Evolutionary conservation across 768 basidiomycete species (phyloP).

Genomic region (Polyporus arcularius): DNA sequence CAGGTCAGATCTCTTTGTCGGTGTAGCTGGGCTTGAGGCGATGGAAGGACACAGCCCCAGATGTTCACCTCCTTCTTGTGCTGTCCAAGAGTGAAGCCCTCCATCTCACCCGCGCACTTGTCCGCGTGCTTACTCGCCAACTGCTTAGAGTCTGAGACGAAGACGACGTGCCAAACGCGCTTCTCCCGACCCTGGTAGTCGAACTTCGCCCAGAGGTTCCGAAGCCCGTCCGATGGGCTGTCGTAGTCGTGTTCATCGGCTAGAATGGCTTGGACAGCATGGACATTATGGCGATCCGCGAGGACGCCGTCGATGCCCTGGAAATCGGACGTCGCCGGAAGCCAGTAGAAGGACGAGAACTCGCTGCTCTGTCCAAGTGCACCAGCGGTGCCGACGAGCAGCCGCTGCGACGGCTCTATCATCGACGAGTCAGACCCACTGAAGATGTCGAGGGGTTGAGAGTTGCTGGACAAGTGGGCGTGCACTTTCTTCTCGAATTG

Average conservation of each 20-base stretch:
- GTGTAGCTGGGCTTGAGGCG: no score
- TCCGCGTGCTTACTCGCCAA: background rate
- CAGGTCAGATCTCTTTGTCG: no score
- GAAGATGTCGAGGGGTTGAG: background rate
- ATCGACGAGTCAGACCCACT: background rate
- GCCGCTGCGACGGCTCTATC: background rate
- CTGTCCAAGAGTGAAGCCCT: no score
- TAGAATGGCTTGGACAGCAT: background rate
- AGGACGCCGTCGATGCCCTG: background rate
- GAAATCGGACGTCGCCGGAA: background rate
- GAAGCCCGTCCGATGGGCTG: background rate
- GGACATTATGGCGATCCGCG: background rate
- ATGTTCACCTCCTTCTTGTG: no score
- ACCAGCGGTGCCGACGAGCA: background rate
- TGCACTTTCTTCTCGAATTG: background rate
- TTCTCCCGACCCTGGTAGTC: no score
- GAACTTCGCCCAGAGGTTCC: background rate
- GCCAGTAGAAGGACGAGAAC: background rate
- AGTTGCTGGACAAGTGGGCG: background rate
- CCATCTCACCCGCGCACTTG: background rate
- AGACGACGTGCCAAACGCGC: background rate
- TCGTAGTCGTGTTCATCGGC: background rate
- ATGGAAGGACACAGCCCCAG: no score
- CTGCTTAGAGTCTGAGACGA: background rate
- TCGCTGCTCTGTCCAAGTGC: background rate